Percentiles rank a stretch among this genome's conserved stretches.
These are phyloP conservation scores for Coemansia sp. DNA, from an alignment of 192 early-diverging fungal species.

Conservation along the genomic window DNA sequence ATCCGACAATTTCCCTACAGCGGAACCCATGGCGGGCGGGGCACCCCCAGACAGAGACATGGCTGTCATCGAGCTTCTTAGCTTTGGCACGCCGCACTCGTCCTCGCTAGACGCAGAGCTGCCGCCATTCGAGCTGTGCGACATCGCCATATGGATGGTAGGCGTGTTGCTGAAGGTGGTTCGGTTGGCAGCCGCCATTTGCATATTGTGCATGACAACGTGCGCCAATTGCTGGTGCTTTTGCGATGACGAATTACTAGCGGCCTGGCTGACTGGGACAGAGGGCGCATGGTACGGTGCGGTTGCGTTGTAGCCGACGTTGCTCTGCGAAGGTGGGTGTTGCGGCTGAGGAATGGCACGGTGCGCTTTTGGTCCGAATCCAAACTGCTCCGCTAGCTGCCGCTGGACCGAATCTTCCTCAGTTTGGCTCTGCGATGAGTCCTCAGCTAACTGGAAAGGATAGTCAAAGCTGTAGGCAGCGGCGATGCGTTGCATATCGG, in stretches of 20 bases:
- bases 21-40: background rate
- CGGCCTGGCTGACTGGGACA: background rate
- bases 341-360: background rate
- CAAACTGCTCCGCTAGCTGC: constrained; percentile 30
- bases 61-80: constrained; percentile 31
- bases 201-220: constrained; percentile 5
- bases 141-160: background rate
- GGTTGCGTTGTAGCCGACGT: background rate
- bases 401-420: background rate
- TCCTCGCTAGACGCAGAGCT: constrained; percentile 37
- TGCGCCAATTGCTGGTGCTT: background rate
- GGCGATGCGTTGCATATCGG: constrained; percentile 6
- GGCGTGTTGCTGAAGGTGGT: background rate
- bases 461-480: constrained; percentile 24
- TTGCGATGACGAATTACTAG: background rate
- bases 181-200: background rate
- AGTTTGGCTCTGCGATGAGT: background rate
- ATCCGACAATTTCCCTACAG: constrained; percentile 19
- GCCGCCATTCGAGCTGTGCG: constrained; percentile 30
- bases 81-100: constrained; percentile 28
- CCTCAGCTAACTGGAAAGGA: constrained; percentile 9
- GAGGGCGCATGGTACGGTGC: background rate
- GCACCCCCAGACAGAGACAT: constrained; percentile 27
- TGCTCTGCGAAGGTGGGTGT: background rate
- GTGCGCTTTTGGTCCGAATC: constrained; percentile 5